These are phyloP conservation scores for Waltergamsia citrina DNA, from an alignment of 2,329 filamentous ascomycete species.

Conservation along the genomic window DNA sequence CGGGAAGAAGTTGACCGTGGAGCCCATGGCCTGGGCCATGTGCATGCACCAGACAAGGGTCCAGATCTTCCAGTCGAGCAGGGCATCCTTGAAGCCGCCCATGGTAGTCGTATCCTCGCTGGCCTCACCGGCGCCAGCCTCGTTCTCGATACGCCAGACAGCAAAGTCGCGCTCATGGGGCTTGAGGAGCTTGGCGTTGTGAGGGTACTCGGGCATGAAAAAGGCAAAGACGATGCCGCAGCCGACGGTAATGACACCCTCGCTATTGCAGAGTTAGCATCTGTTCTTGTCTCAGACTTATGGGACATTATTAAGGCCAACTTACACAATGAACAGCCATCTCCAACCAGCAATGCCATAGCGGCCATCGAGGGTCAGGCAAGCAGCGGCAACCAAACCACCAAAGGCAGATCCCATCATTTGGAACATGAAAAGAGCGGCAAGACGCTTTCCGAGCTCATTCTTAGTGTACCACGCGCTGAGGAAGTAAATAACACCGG, in stretches of 20 bases:
- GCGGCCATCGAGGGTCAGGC: conserved; percentile 33
- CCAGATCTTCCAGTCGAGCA: conserved; percentile 49
- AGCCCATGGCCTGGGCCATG: conserved; percentile 26
- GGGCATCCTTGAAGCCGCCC: conserved; percentile 41
- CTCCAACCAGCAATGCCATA: conserved; percentile 39
- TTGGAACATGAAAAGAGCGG: conserved; percentile 23
- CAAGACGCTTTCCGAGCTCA: conserved; percentile 25
- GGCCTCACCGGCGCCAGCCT: conserved; percentile 56
- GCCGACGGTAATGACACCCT: conserved; percentile 55
- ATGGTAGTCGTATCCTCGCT: conserved; percentile 43
- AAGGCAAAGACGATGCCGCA: conserved; percentile 45
- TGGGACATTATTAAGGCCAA: neutral
- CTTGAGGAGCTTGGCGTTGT: conserved; percentile 11
- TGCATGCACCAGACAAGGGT: conserved; percentile 33
- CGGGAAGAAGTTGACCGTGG: conserved; percentile 16
- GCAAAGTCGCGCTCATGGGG: conserved; percentile 39
- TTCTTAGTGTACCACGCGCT: conserved; percentile 28
- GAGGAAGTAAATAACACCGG: conserved; percentile 28
- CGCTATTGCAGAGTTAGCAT: conserved; percentile 15
- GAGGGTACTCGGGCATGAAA: conserved; percentile 52
- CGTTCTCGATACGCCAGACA: conserved; percentile 51
- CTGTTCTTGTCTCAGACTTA: no score
- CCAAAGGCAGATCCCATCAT: conserved; percentile 35
- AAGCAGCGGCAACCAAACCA: conserved; percentile 37
- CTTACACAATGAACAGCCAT: conserved; percentile 38